phyloP scores from a whole-genome alignment of 495 filamentous ascomycete genomes.

The Pseudotulostoma volvatum region DNA sequence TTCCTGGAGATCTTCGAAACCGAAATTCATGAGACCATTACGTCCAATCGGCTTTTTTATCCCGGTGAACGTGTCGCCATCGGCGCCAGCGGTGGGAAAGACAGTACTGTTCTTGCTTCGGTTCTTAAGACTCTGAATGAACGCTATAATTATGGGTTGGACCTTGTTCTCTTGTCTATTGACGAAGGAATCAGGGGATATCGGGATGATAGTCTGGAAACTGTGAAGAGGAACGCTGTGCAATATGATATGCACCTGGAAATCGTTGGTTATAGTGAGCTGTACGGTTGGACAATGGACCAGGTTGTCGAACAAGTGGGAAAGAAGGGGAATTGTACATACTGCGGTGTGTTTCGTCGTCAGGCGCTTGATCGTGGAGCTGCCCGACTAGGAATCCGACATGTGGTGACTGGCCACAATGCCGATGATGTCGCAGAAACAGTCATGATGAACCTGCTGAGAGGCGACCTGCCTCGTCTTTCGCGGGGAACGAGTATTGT shows the following conservation, averaged over 20 bases:
- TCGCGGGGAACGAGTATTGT: conserved; percentile 85
- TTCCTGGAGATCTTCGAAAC: conserved; percentile 79
- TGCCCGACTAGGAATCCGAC: conserved; percentile 68
- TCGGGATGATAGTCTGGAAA: conserved; percentile 86
- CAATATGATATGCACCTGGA: conserved; percentile 84
- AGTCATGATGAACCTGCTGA: conserved; percentile 88
- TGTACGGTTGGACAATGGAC: conserved; percentile 99
- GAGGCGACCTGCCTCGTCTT: conserved; percentile 77
- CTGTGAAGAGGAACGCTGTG: conserved; percentile 79
- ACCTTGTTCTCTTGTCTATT: conserved; percentile 76
- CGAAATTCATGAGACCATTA: conserved; percentile 89
- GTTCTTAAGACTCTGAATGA: conserved; percentile 92
- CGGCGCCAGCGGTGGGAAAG: conserved; percentile 92
- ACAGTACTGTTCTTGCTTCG: conserved; percentile 88
- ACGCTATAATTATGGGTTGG: conserved; percentile 69
- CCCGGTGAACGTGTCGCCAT: conserved; percentile 83
- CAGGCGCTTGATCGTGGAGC: conserved; percentile 91
- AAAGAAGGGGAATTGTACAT: conserved; percentile 98
- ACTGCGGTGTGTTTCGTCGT: conserved; percentile 89
- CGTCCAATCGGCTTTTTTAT: conserved; percentile 54
- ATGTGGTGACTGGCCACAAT: conserved; percentile 96
- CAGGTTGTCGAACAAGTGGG: conserved; percentile 90
- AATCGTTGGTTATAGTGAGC: conserved; percentile 82
- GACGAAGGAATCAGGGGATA: conserved; percentile 97
- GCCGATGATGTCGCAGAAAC: conserved; percentile 98